Evolutionary conservation across 257 asterid genomes (phyloP).

Genomic region (Petunia secreta): DNA sequence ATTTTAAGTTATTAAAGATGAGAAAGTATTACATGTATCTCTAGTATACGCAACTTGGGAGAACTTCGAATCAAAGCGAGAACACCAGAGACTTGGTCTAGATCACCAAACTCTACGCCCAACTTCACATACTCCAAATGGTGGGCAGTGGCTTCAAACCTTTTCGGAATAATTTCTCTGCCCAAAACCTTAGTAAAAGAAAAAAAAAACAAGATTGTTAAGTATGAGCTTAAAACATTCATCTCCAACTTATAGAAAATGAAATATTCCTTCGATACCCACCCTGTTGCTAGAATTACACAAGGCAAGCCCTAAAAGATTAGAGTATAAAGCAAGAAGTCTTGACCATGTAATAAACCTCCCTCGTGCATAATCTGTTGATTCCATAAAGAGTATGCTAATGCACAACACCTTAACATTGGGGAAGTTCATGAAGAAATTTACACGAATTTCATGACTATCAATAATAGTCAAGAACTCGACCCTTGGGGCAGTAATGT

Average conservation of each 20-base stretch:
- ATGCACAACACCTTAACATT: background rate
- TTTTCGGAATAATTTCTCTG: background rate
- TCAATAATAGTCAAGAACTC: background rate
- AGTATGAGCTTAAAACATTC: background rate
- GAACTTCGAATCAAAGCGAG: constrained; percentile 20
- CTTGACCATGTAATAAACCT: background rate
- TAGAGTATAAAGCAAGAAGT: background rate
- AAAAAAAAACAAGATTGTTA: background rate
- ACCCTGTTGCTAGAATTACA: background rate
- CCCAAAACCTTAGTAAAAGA: background rate
- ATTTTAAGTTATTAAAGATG: background rate
- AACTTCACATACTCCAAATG: background rate
- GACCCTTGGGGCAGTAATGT: constrained; percentile 9
- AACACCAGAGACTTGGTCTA: background rate
- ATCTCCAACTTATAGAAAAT: background rate
- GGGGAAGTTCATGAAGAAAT: too few species aligned
- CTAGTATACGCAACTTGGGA: background rate
- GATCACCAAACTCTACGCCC: background rate
- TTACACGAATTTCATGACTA: background rate
- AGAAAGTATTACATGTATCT: background rate
- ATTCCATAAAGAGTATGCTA: background rate
- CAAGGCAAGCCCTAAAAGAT: background rate
- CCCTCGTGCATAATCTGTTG: background rate
- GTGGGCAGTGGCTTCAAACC: background rate
- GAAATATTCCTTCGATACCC: background rate